These are phyloP conservation scores for Selaginella tamariscina DNA, from an alignment of 75 land plant genomes.

Conservation along the genomic window DNA sequence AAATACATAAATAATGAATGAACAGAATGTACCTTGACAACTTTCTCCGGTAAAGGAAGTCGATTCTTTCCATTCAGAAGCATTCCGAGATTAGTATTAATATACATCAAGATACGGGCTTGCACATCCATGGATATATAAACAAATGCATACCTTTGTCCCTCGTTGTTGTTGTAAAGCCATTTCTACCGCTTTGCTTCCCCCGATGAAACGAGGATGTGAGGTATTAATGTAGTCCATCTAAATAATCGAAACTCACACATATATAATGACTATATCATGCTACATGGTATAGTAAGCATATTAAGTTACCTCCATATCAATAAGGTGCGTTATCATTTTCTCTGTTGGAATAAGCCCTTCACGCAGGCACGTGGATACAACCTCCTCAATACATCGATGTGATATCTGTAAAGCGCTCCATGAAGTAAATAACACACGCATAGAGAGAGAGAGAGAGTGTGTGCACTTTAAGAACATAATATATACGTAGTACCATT, in stretches of 20 bases:
- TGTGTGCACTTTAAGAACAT: too few relatives aligned
- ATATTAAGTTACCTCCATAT: constrained; percentile 30
- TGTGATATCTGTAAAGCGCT: constrained; percentile 29
- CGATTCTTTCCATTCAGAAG: constrained; percentile 29
- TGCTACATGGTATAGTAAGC: too few relatives aligned
- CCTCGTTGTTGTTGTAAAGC: constrained; percentile 23
- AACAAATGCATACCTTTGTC: not conserved
- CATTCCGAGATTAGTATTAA: constrained; percentile 26
- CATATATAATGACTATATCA: too few relatives aligned
- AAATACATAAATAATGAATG: too few relatives aligned
- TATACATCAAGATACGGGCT: not conserved
- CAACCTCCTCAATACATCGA: constrained; percentile 35
- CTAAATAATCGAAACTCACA: constrained; percentile 7
- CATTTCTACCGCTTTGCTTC: constrained; percentile 26
- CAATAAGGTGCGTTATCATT: constrained; percentile 36
- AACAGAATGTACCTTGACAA: not conserved
- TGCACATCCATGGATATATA: not conserved
- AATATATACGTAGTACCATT: too few relatives aligned
- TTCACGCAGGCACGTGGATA: constrained; percentile 30
- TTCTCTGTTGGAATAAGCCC: constrained; percentile 35
- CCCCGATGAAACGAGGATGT: constrained; percentile 25
- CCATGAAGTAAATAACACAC: not conserved
- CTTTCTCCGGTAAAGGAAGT: constrained; percentile 29
- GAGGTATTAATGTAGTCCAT: constrained; percentile 31
- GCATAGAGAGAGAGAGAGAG: too few relatives aligned